Base-by-base conservation (phyloP, 164 flowering plant genomes). In the Chloranthus sessilifolius region DNA sequence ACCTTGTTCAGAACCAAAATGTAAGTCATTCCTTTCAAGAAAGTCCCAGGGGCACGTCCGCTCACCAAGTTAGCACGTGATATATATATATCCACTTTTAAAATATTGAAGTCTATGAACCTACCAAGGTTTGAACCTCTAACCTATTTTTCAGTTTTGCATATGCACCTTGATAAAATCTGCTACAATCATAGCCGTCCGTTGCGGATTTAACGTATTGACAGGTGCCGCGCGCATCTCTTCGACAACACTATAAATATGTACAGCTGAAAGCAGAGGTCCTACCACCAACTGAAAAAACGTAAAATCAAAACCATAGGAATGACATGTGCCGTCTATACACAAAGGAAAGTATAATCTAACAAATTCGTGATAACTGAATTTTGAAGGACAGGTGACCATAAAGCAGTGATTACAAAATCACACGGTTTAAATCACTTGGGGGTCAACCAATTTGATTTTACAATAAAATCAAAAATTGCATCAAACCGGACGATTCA, bases 141-240 rank as follows among this genome's bases (percentile, higher is more conserved):
- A n/a, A n/a, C n/a, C n/a, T n/a, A n/a, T n/a, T n/a, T n/a, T n/a
- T 14, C 19, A 15, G 22, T 25, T 25, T 41, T 2, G 15, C 21
- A 25, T 25, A 19, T 58, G 53, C 37, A 91, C 96, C 96, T 85
- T 79, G 7, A 79, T 40, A 69, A 77, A 92, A 50, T 92, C 80
- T 20, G 83, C 91, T 22, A 92, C 87, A 28, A 85, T 61, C 82
- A 88, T 64, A 24, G 91, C 98, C 24, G 95, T 85, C 59, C 96
- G 69, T 67, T 88, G 96, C 16, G 98, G 95, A 73, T 92, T 92
- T 65, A 92, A 66, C 7, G 96, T 85, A 75, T 82, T 84, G 31
- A 92, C 79, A 22, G 96, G 98, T 58, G 84, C 72, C 45, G 94
- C 94, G 55, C 88, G 71, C 89, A 92, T 92, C 73, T 88, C 92